Evolutionary conservation across 1,139 yeast species (phyloP).

Genomic region (Pichia inconspicua): DNA sequence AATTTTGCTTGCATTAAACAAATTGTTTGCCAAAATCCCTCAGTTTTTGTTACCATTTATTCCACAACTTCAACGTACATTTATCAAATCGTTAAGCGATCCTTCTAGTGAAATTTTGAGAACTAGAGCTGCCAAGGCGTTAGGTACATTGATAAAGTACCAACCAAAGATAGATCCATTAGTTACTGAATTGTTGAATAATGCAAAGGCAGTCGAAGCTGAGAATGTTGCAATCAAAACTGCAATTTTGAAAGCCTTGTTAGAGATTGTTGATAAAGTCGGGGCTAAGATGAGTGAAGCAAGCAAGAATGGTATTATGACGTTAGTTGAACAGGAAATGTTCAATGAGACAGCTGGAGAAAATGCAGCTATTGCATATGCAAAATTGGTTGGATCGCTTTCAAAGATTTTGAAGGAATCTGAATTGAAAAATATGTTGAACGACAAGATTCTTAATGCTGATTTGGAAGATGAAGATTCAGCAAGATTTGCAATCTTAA

Average conservation of each 20-base stretch:
- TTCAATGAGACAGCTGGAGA: slow-evolving; percentile 26
- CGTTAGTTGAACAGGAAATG: slow-evolving; percentile 71
- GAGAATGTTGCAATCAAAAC: slow-evolving; percentile 61
- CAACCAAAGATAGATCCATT: slow-evolving; percentile 95
- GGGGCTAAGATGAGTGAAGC: slow-evolving; percentile 71
- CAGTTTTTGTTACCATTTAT: slow-evolving; percentile 89
- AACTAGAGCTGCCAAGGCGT: slow-evolving; percentile 80
- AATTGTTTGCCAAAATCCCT: slow-evolving; percentile 74
- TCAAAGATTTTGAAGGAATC: slow-evolving; percentile 58
- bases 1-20: slow-evolving; percentile 74
- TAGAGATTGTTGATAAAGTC: slow-evolving; percentile 75
- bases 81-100: slow-evolving; percentile 85
- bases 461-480: slow-evolving; percentile 32
- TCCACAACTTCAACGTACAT: slow-evolving; percentile 96
- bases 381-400: slow-evolving; percentile 69
- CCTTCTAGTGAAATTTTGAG: slow-evolving; percentile 64
- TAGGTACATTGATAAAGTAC: slow-evolving; percentile 77
- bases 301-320: slow-evolving; percentile 61
- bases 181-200: slow-evolving; percentile 72
- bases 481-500: slow-evolving; percentile 57
- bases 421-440: slow-evolving; percentile 57
- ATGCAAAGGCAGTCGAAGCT: slow-evolving; percentile 49
- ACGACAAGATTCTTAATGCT: slow-evolving; percentile 48
- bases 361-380: slow-evolving; percentile 66
- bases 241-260: slow-evolving; percentile 78